Evolutionary conservation across 208 protist genomes (phyloP).

Genomic region (Trypanosoma theileri): DNA sequence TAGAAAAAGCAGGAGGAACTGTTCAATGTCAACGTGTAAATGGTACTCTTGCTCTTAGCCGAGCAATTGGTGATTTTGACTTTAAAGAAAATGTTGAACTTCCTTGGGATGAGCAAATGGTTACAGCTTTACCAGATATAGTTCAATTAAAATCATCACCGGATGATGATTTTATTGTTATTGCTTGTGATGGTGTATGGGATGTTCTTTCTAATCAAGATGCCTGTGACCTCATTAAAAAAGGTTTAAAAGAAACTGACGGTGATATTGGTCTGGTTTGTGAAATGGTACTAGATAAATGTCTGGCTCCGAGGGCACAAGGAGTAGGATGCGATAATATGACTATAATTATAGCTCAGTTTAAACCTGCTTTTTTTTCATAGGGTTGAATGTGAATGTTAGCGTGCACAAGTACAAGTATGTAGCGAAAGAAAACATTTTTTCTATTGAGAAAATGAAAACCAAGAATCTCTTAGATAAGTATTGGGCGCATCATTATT

Average conservation of each 20-base stretch:
- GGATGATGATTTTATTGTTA: slow-evolving; percentile 88
- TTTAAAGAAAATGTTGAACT: slow-evolving; percentile 79
- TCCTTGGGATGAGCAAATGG: slow-evolving; percentile 66
- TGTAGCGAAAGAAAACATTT: slow-evolving; percentile 8
- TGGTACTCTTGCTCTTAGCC: slow-evolving; percentile 90
- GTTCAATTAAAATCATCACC: slow-evolving; percentile 29
- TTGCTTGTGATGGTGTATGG: slow-evolving; percentile 94
- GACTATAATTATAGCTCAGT: slow-evolving; percentile 86
- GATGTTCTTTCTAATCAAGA: slow-evolving; percentile 88
- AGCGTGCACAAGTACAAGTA: slow-evolving; percentile 9
- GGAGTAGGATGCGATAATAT: slow-evolving; percentile 75
- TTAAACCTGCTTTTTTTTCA: slow-evolving; percentile 75
- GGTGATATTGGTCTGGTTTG: slow-evolving; percentile 76
- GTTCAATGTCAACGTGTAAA: slow-evolving; percentile 90
- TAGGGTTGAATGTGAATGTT: slow-evolving; percentile 9
- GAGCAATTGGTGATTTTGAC: slow-evolving; percentile 93
- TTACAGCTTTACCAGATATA: slow-evolving; percentile 84
- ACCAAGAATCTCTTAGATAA: too few species aligned
- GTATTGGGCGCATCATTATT: too few species aligned
- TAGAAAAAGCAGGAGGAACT: slow-evolving; percentile 81
- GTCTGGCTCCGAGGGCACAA: slow-evolving; percentile 52
- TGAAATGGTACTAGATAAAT: slow-evolving; percentile 74
- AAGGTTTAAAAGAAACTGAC: slow-evolving; percentile 41
- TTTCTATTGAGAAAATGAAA: neutral
- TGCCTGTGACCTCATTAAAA: slow-evolving; percentile 57